Conservation (phyloP, 2,329 filamentous ascomycete genomes). For the Lachnellula occidentalis region DNA sequence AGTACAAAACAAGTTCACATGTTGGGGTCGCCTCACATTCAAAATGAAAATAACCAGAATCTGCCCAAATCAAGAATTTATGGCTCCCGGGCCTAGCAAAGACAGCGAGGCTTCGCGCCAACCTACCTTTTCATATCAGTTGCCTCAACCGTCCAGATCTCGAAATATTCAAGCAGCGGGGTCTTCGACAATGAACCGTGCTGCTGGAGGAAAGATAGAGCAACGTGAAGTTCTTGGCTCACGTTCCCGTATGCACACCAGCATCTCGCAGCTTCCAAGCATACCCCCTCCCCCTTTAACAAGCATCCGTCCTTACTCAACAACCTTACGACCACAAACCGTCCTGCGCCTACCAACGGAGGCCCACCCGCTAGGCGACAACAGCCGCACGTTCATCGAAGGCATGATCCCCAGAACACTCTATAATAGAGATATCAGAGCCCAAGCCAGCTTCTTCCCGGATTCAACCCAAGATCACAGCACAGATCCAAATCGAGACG, state of each 20-base stretch:
- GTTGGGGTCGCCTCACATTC: too few relatives aligned
- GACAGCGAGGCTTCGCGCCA: neutral
- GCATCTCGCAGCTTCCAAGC: neutral
- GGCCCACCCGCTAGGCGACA: neutral
- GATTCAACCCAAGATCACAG: neutral
- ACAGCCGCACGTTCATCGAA: neutral
- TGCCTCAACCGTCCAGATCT: neutral
- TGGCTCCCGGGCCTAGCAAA: neutral
- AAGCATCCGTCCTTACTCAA: neutral
- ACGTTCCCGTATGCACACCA: neutral
- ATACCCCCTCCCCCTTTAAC: neutral
- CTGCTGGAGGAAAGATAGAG: neutral
- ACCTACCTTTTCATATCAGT: neutral
- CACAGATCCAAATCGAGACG: too few relatives aligned
- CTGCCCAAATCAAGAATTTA: neutral
- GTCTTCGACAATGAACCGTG: neutral
- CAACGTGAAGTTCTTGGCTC: neutral
- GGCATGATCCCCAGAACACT: neutral
- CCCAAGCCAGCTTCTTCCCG: neutral
- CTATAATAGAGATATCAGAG: neutral
- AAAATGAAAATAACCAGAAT: too few relatives aligned
- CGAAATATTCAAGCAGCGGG: neutral
- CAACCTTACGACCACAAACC: neutral
- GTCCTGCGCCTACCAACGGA: neutral
- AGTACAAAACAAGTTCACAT: too few relatives aligned